Percentiles rank a stretch among this genome's conserved stretches.
phyloP scores from a whole-genome alignment of 1,284 basidiomycete species.

The Xerocomus minutiporus region DNA sequence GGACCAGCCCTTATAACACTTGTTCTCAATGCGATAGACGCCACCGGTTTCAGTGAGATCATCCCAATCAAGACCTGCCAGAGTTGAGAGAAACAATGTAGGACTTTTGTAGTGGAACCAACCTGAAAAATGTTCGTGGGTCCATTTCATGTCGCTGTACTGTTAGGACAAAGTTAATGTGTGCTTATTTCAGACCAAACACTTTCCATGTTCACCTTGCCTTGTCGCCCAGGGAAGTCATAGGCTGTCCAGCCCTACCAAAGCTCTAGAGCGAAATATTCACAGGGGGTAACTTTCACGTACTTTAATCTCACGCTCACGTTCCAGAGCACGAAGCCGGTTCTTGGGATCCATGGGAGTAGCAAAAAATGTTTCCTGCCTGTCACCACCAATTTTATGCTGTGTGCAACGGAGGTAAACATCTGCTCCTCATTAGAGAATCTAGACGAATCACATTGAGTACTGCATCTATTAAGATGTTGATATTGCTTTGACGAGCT shows the following conservation, averaged over 20 bases:
- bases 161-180: slow-evolving; percentile 24
- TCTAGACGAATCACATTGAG: slow-evolving; percentile 53
- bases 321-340: slow-evolving; percentile 54
- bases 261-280: slow-evolving; percentile 4
- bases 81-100: neutral
- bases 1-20: slow-evolving; percentile 66
- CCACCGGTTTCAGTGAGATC: slow-evolving; percentile 58
- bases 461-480: slow-evolving; percentile 72
- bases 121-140: slow-evolving; percentile 71
- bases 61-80: slow-evolving; percentile 82
- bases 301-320: slow-evolving; percentile 69
- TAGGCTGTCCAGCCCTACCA: slow-evolving; percentile 81
- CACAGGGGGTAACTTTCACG: slow-evolving; percentile 6
- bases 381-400: slow-evolving; percentile 85
- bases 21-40: slow-evolving; percentile 57
- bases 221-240: slow-evolving; percentile 73
- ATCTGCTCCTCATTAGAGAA: neutral
- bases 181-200: neutral
- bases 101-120: slow-evolving; percentile 10
- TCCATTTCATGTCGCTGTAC: slow-evolving; percentile 72
- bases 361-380: slow-evolving; percentile 70
- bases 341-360: slow-evolving; percentile 70
- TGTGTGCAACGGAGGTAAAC: slow-evolving; percentile 27
- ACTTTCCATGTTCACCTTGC: slow-evolving; percentile 51
- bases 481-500: slow-evolving; percentile 56